Evolutionary conservation across 495 filamentous ascomycete genomes (phyloP).

Genomic region (Mytilinidion resinicola): DNA sequence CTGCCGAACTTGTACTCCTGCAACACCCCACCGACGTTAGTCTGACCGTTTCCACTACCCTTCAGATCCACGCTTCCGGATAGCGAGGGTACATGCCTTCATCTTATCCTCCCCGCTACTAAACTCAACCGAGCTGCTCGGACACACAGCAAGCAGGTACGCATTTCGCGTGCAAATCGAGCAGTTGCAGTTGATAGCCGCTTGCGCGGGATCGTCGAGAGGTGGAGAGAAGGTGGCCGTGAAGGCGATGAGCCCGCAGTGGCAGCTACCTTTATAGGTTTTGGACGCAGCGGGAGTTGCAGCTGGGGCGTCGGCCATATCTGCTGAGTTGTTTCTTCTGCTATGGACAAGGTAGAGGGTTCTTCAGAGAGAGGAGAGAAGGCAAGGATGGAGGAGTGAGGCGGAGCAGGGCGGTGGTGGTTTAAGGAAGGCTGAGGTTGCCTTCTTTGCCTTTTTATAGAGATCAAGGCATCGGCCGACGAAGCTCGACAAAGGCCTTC

Average conservation of each 20-base stretch:
- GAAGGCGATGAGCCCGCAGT: constrained; percentile 36
- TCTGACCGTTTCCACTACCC: neutral
- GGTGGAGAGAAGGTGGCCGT: constrained; percentile 31
- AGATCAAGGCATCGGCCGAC: neutral
- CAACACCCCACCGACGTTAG: neutral
- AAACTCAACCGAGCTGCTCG: constrained; percentile 22
- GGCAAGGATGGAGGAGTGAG: neutral
- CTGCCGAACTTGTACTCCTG: constrained; percentile 37
- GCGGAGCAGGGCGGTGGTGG: neutral
- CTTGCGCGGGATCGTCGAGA: constrained; percentile 20
- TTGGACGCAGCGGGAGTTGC: constrained; percentile 4
- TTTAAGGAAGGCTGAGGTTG: neutral
- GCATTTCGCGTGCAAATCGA: constrained; percentile 41
- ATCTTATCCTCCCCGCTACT: constrained; percentile 24
- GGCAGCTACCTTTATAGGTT: constrained; percentile 35
- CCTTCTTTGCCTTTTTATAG: neutral
- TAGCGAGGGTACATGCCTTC: neutral
- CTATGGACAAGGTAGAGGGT: neutral
- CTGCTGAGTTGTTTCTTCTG: neutral
- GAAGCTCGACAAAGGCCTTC: neutral
- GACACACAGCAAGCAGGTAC: constrained; percentile 39
- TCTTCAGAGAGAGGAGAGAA: neutral
- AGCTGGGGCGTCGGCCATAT: neutral
- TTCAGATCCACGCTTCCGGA: neutral
- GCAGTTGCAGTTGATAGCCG: constrained; percentile 37